Percentiles rank a stretch among this genome's conserved stretches.
Conservation (phyloP, 73 alveolate species). For the Effrenium voratum region DNA sequence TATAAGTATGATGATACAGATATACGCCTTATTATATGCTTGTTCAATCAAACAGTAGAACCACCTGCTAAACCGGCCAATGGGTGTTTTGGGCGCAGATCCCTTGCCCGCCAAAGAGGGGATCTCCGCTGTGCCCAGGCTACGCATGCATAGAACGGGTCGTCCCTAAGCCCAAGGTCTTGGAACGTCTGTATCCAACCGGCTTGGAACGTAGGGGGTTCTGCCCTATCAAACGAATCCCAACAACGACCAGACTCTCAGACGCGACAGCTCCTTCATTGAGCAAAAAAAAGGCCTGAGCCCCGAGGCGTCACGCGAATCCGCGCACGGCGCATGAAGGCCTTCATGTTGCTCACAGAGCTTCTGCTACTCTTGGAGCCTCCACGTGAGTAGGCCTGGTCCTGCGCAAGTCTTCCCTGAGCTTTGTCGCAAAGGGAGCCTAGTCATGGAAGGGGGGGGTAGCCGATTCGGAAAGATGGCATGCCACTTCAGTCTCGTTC, state of each 20-base stretch:
- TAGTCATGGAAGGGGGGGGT: neutral
- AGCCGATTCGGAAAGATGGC: neutral
- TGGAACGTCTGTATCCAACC: too few relatives aligned
- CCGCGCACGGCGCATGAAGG: neutral
- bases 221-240: neutral
- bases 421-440: neutral
- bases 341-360: conserved; percentile 91
- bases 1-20: too few relatives aligned
- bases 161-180: too few relatives aligned
- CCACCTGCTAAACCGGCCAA: too few relatives aligned
- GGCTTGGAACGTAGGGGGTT: too few relatives aligned
- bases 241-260: neutral
- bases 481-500: neutral
- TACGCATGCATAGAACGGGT: too few relatives aligned
- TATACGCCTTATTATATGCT: too few relatives aligned
- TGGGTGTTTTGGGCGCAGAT: too few relatives aligned
- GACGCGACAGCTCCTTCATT: neutral
- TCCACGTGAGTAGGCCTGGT: neutral
- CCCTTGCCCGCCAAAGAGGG: too few relatives aligned
- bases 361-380: conserved; percentile 25
- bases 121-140: too few relatives aligned
- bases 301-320: neutral
- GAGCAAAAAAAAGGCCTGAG: too few relatives aligned
- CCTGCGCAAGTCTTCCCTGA: neutral
- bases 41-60: too few relatives aligned